Evolutionary conservation across 352 stramenopile genomes (phyloP).

Genomic region (Pythium biforme): DNA sequence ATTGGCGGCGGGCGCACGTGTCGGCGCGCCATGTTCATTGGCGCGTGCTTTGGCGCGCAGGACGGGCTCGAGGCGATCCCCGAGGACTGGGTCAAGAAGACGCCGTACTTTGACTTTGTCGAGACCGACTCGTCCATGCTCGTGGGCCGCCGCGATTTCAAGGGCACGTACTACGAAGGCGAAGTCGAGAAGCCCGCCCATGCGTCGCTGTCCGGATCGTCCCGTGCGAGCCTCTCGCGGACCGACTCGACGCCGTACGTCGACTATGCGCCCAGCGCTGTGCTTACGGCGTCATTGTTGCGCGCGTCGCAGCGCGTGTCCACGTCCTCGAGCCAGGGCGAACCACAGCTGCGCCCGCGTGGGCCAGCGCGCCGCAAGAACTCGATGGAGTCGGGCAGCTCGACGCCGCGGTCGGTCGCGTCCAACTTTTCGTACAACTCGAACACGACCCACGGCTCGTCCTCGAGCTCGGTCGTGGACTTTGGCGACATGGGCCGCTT

Average conservation of each 20-base stretch:
- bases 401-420: slow-evolving; percentile 61
- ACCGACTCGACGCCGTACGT: slow-evolving; percentile 48
- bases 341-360: neutral
- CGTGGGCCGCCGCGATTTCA: slow-evolving; percentile 61
- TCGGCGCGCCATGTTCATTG: slow-evolving; percentile 79
- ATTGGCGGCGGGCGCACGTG: slow-evolving; percentile 76
- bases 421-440: slow-evolving; percentile 82
- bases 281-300: slow-evolving; percentile 44
- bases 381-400: slow-evolving; percentile 64
- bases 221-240: slow-evolving; percentile 19
- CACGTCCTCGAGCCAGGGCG: slow-evolving; percentile 13
- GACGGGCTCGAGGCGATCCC: slow-evolving; percentile 68
- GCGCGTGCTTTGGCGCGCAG: slow-evolving; percentile 75
- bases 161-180: slow-evolving; percentile 42
- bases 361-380: slow-evolving; percentile 35
- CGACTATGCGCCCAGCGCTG: slow-evolving; percentile 52
- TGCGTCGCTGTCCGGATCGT: slow-evolving; percentile 17
- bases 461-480: slow-evolving; percentile 64
- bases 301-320: slow-evolving; percentile 24
- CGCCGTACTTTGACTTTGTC: slow-evolving; percentile 81
- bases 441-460: slow-evolving; percentile 65
- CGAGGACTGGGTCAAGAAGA: slow-evolving; percentile 76
- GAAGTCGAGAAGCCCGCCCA: slow-evolving; percentile 39
- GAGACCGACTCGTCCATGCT: slow-evolving; percentile 70
- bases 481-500: slow-evolving; percentile 82